phyloP scores from a whole-genome alignment of 164 flowering plant genomes.

The Nymphaea colorata region DNA sequence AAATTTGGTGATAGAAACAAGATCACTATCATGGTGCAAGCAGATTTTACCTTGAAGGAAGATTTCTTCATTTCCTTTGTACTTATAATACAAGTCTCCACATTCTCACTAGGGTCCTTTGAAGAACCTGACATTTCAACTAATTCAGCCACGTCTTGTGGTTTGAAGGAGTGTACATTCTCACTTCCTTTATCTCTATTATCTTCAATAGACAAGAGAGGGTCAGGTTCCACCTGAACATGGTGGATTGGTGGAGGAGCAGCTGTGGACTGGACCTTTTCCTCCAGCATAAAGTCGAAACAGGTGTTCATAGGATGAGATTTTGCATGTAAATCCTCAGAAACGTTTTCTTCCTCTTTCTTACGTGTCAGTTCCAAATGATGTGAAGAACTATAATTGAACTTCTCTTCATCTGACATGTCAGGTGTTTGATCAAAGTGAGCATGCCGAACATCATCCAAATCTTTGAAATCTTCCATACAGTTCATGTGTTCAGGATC shows the following conservation, averaged over 20 bases:
- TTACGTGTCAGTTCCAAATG: conserved; percentile 16
- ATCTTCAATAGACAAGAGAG: conserved; percentile 2
- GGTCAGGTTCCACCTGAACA: conserved; percentile 9
- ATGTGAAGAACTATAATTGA: background rate
- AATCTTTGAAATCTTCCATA: conserved; percentile 21
- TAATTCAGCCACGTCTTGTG: conserved; percentile 11
- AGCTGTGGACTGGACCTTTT: background rate
- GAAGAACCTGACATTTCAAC: conserved; percentile 7
- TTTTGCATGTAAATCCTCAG: background rate
- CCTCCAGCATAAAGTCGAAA: background rate
- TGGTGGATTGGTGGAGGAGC: conserved; percentile 11
- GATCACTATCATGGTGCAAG: background rate
- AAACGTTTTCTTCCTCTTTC: conserved; percentile 16
- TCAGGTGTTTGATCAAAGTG: conserved; percentile 26
- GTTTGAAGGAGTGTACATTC: background rate
- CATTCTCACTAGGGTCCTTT: conserved; percentile 2
- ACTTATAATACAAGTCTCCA: conserved; percentile 7
- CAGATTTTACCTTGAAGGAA: conserved; percentile 27
- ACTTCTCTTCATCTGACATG: conserved; percentile 14
- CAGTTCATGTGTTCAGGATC: conserved; percentile 11
- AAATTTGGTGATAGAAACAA: too few relatives aligned
- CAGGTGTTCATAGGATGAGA: background rate
- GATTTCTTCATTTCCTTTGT: conserved; percentile 6
- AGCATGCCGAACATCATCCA: conserved; percentile 10
- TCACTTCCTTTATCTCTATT: conserved; percentile 13